Base-by-base conservation (phyloP, 1,284 basidiomycete species). In the Cryptococcus sp. region DNA sequence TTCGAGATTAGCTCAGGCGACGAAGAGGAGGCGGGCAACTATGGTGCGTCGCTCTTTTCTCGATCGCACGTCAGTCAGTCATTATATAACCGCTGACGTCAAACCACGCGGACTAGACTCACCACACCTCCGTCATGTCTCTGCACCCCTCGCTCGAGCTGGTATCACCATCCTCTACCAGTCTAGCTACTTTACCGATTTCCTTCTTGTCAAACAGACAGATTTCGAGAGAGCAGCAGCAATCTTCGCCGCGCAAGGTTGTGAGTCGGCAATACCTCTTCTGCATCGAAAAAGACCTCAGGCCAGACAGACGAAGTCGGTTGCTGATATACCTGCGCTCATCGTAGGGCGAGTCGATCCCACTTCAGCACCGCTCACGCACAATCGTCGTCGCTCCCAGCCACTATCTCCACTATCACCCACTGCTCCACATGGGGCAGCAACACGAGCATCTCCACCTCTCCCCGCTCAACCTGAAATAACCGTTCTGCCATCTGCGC, bases 151-250 rank as follows among this genome's bases (percentile, higher is more conserved):
- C 13, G 88, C 89, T 5, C 84, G 83, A 23, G 89, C 87, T 38
- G 89, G 88, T 10, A 89, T 92, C 45, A 88, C 88, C 26, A 91
- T 91, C 55, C 79, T 91, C 5, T 92, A 91, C 72, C 89, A 90
- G 73, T 90, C 89, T 5, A 89, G 87, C 11, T 89, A 91, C 73
- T 86, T 87, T 82, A 87, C 88, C 67, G 89, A 92, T 76, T 91
- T 89, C 74, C 86, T 92, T 51, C 84, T 92, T 63, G 89, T 76
- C 44, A 73, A 73, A 50, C 66, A 65, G 37, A 50, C 58, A 1
- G 69, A 73, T 48, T 76, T 74, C 57, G 67, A 65, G 19, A 56
- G 58, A 11, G 69, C 74, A 13, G 59, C 66, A 6, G 50, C 39
- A 6, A 69, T 78, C 55, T 75, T 76, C 51, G 58, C 58, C 1